Conservation (phyloP, 2,329 filamentous ascomycete species). For the Stemphylium lycopersici region DNA sequence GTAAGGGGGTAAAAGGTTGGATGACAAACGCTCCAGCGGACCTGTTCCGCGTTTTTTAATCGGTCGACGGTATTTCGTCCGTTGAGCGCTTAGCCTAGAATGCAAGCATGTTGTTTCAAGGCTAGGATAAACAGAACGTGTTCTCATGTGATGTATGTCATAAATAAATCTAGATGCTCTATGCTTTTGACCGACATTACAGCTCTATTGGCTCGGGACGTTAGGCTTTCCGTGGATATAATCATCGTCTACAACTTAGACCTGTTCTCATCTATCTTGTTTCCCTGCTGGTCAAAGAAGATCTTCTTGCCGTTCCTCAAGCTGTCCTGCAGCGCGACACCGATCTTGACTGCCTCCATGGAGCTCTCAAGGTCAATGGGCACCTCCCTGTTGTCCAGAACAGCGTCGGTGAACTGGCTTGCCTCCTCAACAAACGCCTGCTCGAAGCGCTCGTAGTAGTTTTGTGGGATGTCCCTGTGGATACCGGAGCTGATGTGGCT, state of each 20-base stretch:
- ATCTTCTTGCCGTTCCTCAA: conserved; percentile 55
- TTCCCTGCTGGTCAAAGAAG: conserved; percentile 62
- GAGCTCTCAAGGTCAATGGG: conserved; percentile 64
- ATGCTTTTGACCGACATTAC: too few species aligned
- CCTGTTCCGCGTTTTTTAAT: too few species aligned
- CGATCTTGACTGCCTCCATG: conserved; percentile 66
- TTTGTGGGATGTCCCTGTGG: conserved; percentile 63
- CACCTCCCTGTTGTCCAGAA: conserved; percentile 61
- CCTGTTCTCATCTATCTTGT: conserved; percentile 46
- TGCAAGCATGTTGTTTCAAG: too few species aligned
- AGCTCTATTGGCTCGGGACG: too few species aligned
- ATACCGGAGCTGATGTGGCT: conserved; percentile 62
- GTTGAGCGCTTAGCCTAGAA: too few species aligned
- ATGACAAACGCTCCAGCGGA: too few species aligned
- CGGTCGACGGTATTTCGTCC: too few species aligned
- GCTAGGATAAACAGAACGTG: too few species aligned
- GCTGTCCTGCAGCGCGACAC: conserved; percentile 56
- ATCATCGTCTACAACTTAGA: not conserved
- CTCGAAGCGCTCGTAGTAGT: conserved; percentile 69
- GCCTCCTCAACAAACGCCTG: conserved; percentile 68
- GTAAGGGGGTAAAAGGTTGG: too few species aligned
- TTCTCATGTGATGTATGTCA: too few species aligned
- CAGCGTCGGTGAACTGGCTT: conserved; percentile 66
- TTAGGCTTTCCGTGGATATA: too few species aligned
- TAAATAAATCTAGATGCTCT: not conserved